Evolutionary conservation across 73 alveolate genomes (phyloP).

Genomic region (Paramecium sexaurelia): DNA sequence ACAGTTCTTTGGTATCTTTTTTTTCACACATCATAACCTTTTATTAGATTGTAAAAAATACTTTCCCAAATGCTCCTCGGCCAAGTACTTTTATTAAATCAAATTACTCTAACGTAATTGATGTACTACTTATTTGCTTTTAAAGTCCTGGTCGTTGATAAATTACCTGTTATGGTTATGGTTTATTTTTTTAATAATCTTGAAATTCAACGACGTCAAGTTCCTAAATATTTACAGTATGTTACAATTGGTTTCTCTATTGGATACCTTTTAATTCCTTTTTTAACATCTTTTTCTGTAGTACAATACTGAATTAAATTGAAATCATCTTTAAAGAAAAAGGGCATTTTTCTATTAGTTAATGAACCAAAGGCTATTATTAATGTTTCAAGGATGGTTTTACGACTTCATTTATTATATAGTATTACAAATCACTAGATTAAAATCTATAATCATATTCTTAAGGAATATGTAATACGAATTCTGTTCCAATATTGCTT

Average conservation of each 20-base stretch:
- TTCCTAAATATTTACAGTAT: not conserved
- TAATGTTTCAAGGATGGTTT: not conserved
- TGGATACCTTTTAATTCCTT: slow-evolving; percentile 54
- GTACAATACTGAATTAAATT: slow-evolving; percentile 16
- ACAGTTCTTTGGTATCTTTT: slow-evolving; percentile 79
- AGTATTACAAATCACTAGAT: slow-evolving; percentile 32
- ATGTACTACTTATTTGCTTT: not conserved
- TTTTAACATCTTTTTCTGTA: slow-evolving; percentile 62
- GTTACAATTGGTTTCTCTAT: slow-evolving; percentile 45
- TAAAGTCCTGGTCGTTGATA: not conserved
- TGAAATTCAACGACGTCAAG: not conserved
- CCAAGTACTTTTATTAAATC: slow-evolving; percentile 87
- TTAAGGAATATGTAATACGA: slow-evolving; percentile 61
- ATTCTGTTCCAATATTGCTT: slow-evolving; percentile 58
- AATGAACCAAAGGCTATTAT: not conserved
- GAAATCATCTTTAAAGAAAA: slow-evolving; percentile 54
- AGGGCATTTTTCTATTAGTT: not conserved
- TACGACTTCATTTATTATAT: not conserved
- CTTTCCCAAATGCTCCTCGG: slow-evolving; percentile 93
- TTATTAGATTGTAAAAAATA: not conserved
- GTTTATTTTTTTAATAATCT: not conserved
- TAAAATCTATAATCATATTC: slow-evolving; percentile 68
- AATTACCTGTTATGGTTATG: slow-evolving; percentile 23
- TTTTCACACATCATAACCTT: slow-evolving; percentile 88
- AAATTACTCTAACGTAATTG: slow-evolving; percentile 72